Percentiles rank a stretch among this genome's conserved stretches.
phyloP scores from a whole-genome alignment of 1,284 basidiomycete species.

The Fomitiporia mediterranea region DNA sequence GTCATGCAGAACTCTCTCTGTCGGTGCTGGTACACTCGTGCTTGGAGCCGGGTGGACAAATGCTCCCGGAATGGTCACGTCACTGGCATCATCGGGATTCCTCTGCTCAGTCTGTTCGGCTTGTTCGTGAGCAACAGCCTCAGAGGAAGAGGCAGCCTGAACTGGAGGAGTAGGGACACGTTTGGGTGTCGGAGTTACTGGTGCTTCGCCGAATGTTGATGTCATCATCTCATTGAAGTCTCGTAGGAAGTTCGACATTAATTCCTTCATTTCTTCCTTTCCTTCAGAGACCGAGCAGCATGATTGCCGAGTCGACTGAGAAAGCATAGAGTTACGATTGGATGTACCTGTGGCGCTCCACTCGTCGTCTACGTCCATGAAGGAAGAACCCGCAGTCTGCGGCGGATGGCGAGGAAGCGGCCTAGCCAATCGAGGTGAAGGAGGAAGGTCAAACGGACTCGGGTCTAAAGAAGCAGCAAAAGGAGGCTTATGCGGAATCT shows the following conservation, averaged over 20 bases:
- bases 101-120: too few species aligned
- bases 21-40: conserved; percentile 15
- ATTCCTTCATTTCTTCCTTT: conserved; percentile 48
- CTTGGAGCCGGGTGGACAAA: conserved; percentile 20
- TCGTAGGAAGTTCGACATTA: conserved; percentile 56
- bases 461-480: neutral
- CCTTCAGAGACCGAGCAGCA: conserved; percentile 51
- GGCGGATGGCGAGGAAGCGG: conserved; percentile 7
- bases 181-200: neutral
- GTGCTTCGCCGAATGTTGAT: conserved; percentile 37
- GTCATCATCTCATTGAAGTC: conserved; percentile 51
- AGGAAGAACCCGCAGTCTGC: neutral
- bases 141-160: neutral
- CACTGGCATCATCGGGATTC: conserved; percentile 2
- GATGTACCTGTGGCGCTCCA: conserved; percentile 16
- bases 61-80: conserved; percentile 18
- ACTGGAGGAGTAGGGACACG: too few species aligned
- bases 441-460: neutral
- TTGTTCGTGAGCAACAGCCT: neutral
- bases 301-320: conserved; percentile 13
- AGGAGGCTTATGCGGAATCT: conserved; percentile 21
- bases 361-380: conserved; percentile 5
- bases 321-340: conserved; percentile 15
- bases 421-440: neutral
- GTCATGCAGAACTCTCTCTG: conserved; percentile 20